A percentile compares a stretch with the other conserved stretches of the same genome.
These are phyloP conservation scores for Trametes gibbosa DNA, from an alignment of 768 basidiomycete genomes.

Conservation along the genomic window DNA sequence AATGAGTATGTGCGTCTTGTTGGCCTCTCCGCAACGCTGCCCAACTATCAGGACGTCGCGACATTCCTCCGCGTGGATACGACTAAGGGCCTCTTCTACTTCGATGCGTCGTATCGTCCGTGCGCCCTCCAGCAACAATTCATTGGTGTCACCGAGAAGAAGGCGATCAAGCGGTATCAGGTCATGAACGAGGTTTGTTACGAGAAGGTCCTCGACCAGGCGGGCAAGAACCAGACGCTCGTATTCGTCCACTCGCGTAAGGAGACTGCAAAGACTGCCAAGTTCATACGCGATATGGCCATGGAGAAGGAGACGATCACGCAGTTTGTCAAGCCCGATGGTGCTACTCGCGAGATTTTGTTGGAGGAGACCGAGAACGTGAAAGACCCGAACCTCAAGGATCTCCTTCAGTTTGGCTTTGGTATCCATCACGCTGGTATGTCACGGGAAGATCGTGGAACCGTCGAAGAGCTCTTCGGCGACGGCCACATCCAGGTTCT, in stretches of 20 bases:
- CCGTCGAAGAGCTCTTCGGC: slow-evolving; percentile 92
- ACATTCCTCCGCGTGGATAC: slow-evolving; percentile 94
- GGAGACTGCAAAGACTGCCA: slow-evolving; percentile 96
- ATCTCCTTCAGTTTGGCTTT: slow-evolving; percentile 94
- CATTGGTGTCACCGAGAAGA: slow-evolving; percentile 97
- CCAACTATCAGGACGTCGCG: slow-evolving; percentile 97
- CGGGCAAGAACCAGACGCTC: slow-evolving; percentile 84
- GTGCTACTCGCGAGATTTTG: slow-evolving; percentile 87
- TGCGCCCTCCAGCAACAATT: slow-evolving; percentile 96
- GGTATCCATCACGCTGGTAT: slow-evolving; percentile 98
- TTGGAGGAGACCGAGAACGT: slow-evolving; percentile 80
- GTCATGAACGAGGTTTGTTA: slow-evolving; percentile 99
- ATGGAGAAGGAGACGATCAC: slow-evolving; percentile 96
- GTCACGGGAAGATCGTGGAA: slow-evolving; percentile 83
- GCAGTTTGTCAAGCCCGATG: slow-evolving; percentile 92
- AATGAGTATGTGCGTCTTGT: slow-evolving; percentile 90
- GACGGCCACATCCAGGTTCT: slow-evolving; percentile 92
- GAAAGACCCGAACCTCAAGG: slow-evolving; percentile 79
- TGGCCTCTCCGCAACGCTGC: slow-evolving; percentile 95
- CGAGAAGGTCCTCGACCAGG: slow-evolving; percentile 95
- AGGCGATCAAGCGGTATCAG: slow-evolving; percentile 97
- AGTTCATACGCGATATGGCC: slow-evolving; percentile 91
- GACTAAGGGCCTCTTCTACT: slow-evolving; percentile 92
- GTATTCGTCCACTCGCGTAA: slow-evolving; percentile 99
- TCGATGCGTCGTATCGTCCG: slow-evolving; percentile 91